Base-by-base conservation (phyloP, 2,329 filamentous ascomycete species). In the Pyrenophora seminiperda region DNA sequence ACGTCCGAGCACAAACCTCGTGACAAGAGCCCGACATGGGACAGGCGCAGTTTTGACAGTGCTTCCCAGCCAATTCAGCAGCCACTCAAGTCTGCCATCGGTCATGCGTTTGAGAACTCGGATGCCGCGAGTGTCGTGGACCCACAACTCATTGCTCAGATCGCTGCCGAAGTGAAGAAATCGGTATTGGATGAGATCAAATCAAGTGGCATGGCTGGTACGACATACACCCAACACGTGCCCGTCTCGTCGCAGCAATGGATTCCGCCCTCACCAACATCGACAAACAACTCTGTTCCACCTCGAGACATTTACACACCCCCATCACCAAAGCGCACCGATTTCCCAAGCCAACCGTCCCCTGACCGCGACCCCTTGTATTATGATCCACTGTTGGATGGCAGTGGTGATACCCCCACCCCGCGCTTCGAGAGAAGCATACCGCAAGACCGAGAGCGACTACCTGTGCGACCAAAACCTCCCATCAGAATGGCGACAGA, bases 71-170 rank as follows among this genome's bases (percentile, higher is more conserved):
- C 77, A 32, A 56, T 67, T 4, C 70, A 71, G 48, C 76, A 77
- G 51, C 78, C 78, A 10, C 77, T 85, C 57, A 80, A 81, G 58
- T 81, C 83, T 59, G 83, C 81, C 27, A 79, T 85, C 57, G 79
- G 76, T 58, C 78, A 79, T 54, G 82, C 82, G 7, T 82, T 83
- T 52, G 75, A 81, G 58, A 77, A 77, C 42, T 75, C 78, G 9
- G 75, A 80, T 32, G 70, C 76, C 7, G 73, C 77, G 7, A 75
- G 75, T 50, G 76, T 79, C 31, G 72, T 87, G 10, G 80, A 84
- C 42, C 83, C 83, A 2, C 81, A 84, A 6, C 73, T 87, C 17
- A 78, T 88, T 41, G 79, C 82, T 39, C 80, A 84, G 53, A 83
- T 87, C 58, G 85, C 84, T 39, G 81, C 83, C 66, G 81, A 85